phyloP scores from a whole-genome alignment of 2,329 filamentous ascomycete genomes.

The Epichloe scottii region DNA sequence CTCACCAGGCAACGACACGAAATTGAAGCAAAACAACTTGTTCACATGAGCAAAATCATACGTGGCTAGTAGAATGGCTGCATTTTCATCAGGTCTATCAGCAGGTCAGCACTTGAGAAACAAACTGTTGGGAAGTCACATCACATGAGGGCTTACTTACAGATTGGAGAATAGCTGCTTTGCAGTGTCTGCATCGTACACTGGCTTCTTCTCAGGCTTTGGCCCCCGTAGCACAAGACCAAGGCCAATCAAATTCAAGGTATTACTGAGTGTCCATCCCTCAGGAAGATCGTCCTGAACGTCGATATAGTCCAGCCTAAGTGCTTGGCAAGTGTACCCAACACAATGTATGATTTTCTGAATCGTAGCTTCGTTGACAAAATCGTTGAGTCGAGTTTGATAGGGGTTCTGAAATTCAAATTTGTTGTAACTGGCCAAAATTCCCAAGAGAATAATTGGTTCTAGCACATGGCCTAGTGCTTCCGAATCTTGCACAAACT shows the following conservation, averaged over 20 bases:
- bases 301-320: slow-evolving; percentile 67
- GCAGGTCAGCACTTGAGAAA: background rate
- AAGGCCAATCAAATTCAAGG: slow-evolving; percentile 74
- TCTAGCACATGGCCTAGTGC: slow-evolving; percentile 50
- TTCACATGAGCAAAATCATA: slow-evolving; percentile 94
- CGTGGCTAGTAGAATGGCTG: slow-evolving; percentile 67
- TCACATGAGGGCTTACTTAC: slow-evolving; percentile 37
- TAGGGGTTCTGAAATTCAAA: slow-evolving; percentile 98
- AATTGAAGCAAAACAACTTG: slow-evolving; percentile 82
- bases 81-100: slow-evolving; percentile 61
- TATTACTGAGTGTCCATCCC: slow-evolving; percentile 72
- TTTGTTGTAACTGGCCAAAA: slow-evolving; percentile 97
- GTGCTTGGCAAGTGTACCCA: slow-evolving; percentile 53
- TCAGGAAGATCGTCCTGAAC: slow-evolving; percentile 85
- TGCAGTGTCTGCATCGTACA: slow-evolving; percentile 64
- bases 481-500: slow-evolving; percentile 75
- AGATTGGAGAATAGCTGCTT: slow-evolving; percentile 70
- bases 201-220: slow-evolving; percentile 43
- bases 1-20: slow-evolving; percentile 54
- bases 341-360: slow-evolving; percentile 68
- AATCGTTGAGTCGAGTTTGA: slow-evolving; percentile 80
- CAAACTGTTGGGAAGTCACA: background rate
- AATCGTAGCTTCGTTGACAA: slow-evolving; percentile 84
- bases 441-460: slow-evolving; percentile 70
- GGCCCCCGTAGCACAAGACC: slow-evolving; percentile 60